phyloP scores from a whole-genome alignment of 495 filamentous ascomycete species.

The Geoglossum glabrum region DNA sequence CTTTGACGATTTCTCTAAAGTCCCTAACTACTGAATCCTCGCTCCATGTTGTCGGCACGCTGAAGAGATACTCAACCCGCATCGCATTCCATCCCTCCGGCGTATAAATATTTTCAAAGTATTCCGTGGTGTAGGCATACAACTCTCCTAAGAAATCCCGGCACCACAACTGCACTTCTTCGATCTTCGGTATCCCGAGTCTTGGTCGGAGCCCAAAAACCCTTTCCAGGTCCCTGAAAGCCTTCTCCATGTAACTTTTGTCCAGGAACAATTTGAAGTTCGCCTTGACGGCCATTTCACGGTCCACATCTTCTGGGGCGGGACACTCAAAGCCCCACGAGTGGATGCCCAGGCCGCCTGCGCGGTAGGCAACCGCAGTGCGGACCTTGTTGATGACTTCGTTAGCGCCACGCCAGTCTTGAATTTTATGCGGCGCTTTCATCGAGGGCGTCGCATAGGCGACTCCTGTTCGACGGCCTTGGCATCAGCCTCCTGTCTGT shows the following conservation, averaged over 20 bases:
- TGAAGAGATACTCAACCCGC: slow-evolving; percentile 21
- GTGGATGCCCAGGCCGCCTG: neutral
- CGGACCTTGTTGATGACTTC: neutral
- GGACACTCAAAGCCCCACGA: neutral
- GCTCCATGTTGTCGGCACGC: slow-evolving; percentile 20
- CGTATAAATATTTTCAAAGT: neutral
- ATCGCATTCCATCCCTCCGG: slow-evolving; percentile 11
- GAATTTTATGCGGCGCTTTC: neutral
- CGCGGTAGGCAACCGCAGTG: neutral
- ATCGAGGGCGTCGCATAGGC: neutral
- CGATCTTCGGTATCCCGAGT: neutral
- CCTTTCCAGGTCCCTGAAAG: neutral
- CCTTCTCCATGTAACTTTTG: neutral
- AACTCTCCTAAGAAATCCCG: neutral
- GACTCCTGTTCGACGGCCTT: neutral
- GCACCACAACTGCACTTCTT: neutral
- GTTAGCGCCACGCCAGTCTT: neutral
- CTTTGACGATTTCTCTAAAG: slow-evolving; percentile 13
- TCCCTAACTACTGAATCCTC: neutral
- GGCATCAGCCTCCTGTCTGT: too few species aligned
- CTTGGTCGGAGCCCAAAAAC: too few species aligned
- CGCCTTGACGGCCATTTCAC: slow-evolving; percentile 19
- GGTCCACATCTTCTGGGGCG: slow-evolving; percentile 3
- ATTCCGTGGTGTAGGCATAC: neutral
- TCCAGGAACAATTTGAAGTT: neutral